Base-by-base conservation (phyloP, 129 eudicot species). In the Chrysanthemum seticuspe region DNA sequence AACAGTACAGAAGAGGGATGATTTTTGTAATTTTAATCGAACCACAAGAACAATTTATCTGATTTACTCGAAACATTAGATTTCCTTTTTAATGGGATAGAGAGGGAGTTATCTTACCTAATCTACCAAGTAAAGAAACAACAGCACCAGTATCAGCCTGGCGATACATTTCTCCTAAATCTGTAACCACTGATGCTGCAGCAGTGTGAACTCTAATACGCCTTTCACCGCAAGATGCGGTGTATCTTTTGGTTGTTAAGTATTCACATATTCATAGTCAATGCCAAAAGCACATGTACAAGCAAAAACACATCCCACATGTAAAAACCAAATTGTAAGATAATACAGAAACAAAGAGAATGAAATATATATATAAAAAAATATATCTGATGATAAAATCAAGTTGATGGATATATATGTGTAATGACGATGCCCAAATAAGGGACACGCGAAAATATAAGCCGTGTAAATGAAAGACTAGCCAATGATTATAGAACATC, bases 181-280 rank as follows among this genome's bases (percentile, higher is more conserved):
- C 97, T 63, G 94, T 58, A 82, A 95, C 99, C 71, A 95, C 99
- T 29, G 96, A 96, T 65, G 96, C 99, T 73, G 97, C 99, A 15
- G 97, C 94, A 45, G 99, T 95, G 80, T 90, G 99, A 68, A 95
- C 97, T 80, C 99, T 95, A 57, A 95, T 95, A 76, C 99, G 99
- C 77, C 99, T 83, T 83, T 90, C 99, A 64, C 99, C 99, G 14
- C 91, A 90, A 69, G 99, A 95, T 40, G 99, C 91, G 19, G 99
- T 95, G 80, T 86, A 95, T 81, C 99, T 95, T 74, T 69, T 14
- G 73, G 70, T 48, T 61, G 91, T 95, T 86, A 95, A 85, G 91
- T 71, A 64, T 71, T 56, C 53, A 64, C 68, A 68, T 18, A 68
- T 48, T 15, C 49, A 29, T 47, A 50, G 61, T 7, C 16, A 27